Evolutionary conservation across 2,329 filamentous ascomycete species (phyloP), one percentile per base, ranked within the genome.

Genomic region (Fusarium mexicanum): DNA sequence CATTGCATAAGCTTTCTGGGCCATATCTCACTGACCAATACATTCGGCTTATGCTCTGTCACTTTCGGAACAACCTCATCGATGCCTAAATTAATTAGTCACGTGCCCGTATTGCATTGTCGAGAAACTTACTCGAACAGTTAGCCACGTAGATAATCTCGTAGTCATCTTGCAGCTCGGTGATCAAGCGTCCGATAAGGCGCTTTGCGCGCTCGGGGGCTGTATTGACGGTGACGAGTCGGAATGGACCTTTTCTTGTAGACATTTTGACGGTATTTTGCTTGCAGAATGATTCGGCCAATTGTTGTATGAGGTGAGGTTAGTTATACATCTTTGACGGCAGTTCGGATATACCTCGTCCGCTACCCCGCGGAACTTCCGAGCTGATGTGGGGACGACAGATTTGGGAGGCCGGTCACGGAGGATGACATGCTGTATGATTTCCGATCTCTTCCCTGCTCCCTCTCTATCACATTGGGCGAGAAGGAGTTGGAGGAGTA

Each of bases 1-100:
- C 0, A 0, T 6, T 2, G 7, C 1, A 38, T 24, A 44, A 24
- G 0, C 10, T 53, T 37, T 20, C 1, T 1, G n/a, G 3, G 13
- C 20, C 0, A 38, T 16, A 0, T 1, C 2, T 3, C 5, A 43
- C 64, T 13, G 8, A 67, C 65, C 35, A 68, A 22, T 5, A 68
- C 65, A 20, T 68, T 33, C 0, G 65, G 65, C 5, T 54, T 68
- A 6, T 68, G 65, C 18, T 68, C 46, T 6, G 54, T 68, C 6
- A 68, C 65, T 31, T 68, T 68, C 1, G 65, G 65, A 14, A 68
- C 33, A 20, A 68, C 65, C 13, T 68, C 65, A 16, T 68, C 65
- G 17, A 68, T 68, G 14, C 63, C 65, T 68, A 8, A 1, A 3
- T 1, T 6, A 7, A 5, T 67, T 18, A 67, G 14, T 11, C 2